Evolutionary conservation across 208 protist genomes (phyloP), one percentile per base, ranked within the genome.

Genomic region (Herpetomonas tarakana): DNA sequence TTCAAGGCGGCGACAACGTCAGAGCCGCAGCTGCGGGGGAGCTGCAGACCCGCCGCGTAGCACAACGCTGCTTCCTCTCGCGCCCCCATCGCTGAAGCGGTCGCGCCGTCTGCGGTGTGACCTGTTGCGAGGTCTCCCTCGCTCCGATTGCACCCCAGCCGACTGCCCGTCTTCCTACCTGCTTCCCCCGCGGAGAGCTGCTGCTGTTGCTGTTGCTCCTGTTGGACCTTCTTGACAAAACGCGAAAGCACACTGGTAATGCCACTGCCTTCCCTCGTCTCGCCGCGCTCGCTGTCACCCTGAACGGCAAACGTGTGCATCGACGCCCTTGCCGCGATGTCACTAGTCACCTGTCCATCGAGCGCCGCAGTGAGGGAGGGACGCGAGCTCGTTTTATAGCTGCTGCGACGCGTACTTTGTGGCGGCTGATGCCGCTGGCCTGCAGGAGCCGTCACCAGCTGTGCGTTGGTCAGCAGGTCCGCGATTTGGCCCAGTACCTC

Each of bases 1-100:
- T 28, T 28, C 26, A 92, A 61, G 28, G 58, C 26, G 11, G 21
- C 11, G 1, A 78, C 49, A 12, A 57, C 35, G 14, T 74, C 14
- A 68, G 61, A 3, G 55, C 53, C 2, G 52, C 61, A 44, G 38
- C 22, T n/a, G 30, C 52, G n/a, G 53, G 50, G 12, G 2, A 68
- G 45, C 58, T 65, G 66, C 22, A 64, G 22, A 3, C 46, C 26
- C 4, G 24, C 24, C 3, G 6, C 27, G 14, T 41, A 41, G 35
- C 35, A 41, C 9, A 18, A 41, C 9, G 6, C 35, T n/a, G n/a
- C n/a, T n/a, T n/a, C n/a, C n/a, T n/a, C n/a, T n/a, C n/a, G n/a
- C 9, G 35, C 14, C 9, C 35, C 35, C 35, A 14, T 14, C 35
- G 35, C 35, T 14, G 35, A 41, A 41, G 14, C 35, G 35, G 6